Percentiles rank a stretch among this genome's conserved stretches.
Evolutionary conservation across 2,329 filamentous ascomycete genomes (phyloP).

Genomic region (Claviceps sp.): DNA sequence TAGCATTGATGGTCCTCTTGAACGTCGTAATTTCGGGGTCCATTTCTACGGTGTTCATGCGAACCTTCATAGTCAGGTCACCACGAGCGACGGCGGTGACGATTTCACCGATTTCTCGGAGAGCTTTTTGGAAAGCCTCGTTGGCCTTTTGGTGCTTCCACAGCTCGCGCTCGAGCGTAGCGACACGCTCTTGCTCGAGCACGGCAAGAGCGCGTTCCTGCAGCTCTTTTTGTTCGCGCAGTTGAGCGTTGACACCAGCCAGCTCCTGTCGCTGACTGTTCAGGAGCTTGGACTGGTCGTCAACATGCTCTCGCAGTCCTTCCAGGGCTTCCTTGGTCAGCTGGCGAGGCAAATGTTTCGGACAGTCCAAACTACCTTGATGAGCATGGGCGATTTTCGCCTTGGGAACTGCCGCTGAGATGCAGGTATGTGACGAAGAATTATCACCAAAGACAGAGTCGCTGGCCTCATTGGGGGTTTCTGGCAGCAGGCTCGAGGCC

Average conservation of each 20-base stretch:
- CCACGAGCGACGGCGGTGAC: constrained; percentile 91
- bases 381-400: constrained; percentile 33
- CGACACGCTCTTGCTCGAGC: constrained; percentile 78
- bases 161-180: constrained; percentile 79
- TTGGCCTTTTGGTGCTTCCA: constrained; percentile 98
- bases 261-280: constrained; percentile 78
- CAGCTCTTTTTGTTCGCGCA: constrained; percentile 72
- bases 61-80: constrained; percentile 91
- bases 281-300: constrained; percentile 86
- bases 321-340: constrained; percentile 73
- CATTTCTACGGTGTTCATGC: constrained; percentile 92
- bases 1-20: constrained; percentile 96
- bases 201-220: constrained; percentile 72
- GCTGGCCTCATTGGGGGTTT: constrained; percentile 66
- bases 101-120: constrained; percentile 93
- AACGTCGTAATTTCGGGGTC: constrained; percentile 96
- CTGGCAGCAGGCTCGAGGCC: constrained; percentile 50
- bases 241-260: constrained; percentile 70
- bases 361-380: constrained; percentile 26
- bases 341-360: constrained; percentile 27
- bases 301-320: constrained; percentile 78
- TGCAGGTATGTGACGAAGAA: constrained; percentile 26
- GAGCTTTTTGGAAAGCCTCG: constrained; percentile 92
- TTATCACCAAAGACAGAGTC: constrained; percentile 51
- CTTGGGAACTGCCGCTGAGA: constrained; percentile 23